Evolutionary conservation across 495 filamentous ascomycete species (phyloP), one percentile per base, ranked within the genome.

Genomic region (Thermothielavioides terrestris): DNA sequence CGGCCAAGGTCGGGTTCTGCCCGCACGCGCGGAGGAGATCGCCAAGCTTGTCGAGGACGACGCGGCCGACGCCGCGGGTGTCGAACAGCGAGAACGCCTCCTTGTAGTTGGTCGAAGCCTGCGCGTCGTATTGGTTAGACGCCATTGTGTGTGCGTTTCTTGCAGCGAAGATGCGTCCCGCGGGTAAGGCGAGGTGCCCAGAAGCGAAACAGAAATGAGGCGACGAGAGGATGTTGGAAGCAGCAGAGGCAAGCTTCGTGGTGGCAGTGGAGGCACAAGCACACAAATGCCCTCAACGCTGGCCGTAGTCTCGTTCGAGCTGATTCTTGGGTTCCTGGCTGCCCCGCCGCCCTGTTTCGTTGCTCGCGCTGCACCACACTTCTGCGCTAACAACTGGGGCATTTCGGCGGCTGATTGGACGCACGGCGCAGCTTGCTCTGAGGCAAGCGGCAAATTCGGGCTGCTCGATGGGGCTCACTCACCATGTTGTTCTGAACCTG

Each of bases 71-170:
- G 61, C 94, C 92, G 61, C 92, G 89, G 79, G 95, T 95, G 75
- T 98, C 92, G 77, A 96, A 98, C 63, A 98, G 88, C 42, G 89
- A 88, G 77, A 98, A 98, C 53, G 92, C 92, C 84, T 98, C 92
- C 77, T 96, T 96, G 87, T 97, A 98, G 82, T 98, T 97, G 67
- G 92, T 97, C 46, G 87, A 90, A 73, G 91, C 88, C 90, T 95
- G 81, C 44, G 59, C 56, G 44, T 70, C 68, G 52, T 61, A 69
- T 46, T 71, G 58, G 46, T 74, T 75, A 73, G 74, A 62, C 26
- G 69, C 60, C 73, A 75, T 77, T 50, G 28, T 62, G 56, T 58
- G 22, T 52, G 25, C 52, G 21, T 49, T 38, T 45, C 23, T 38
- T 38, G 20, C 18, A 17, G 28, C 18, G 14, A n/a, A n/a, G n/a